Conservation (phyloP, 1,284 basidiomycete genomes). For the Malassezia globosa region DNA sequence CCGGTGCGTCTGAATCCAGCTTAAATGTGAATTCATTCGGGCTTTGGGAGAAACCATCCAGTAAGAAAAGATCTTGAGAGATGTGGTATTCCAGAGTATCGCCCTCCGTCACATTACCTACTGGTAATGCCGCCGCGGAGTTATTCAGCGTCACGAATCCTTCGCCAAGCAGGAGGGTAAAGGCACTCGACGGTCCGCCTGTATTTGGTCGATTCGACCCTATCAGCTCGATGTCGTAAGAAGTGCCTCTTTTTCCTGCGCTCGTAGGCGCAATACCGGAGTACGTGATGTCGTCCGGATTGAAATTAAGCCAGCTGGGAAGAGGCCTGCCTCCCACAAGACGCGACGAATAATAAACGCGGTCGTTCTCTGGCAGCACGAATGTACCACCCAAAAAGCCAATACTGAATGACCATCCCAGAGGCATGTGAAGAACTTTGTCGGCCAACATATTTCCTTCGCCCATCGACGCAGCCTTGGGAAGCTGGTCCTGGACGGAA, state of each 20-base stretch:
- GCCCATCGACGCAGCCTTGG: conserved; percentile 30
- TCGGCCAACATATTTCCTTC: conserved; percentile 28
- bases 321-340: conserved; percentile 59
- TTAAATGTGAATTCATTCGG: conserved; percentile 54
- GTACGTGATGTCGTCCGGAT: conserved; percentile 58
- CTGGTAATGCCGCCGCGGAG: conserved; percentile 48
- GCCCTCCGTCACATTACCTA: conserved; percentile 45
- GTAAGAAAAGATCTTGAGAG: conserved; percentile 2
- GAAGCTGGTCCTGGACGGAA: conserved; percentile 34
- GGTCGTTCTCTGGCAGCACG: conserved; percentile 45
- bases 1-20: conserved; percentile 19
- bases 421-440: conserved; percentile 59
- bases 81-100: conserved; percentile 12
- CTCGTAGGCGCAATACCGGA: conserved; percentile 61
- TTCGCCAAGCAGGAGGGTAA: conserved; percentile 27
- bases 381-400: conserved; percentile 67
- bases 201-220: conserved; percentile 33
- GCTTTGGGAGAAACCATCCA: conserved; percentile 51
- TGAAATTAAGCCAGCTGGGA: conserved; percentile 66
- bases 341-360: conserved; percentile 60
- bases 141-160: conserved; percentile 22
- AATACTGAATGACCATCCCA: conserved; percentile 78
- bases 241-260: conserved; percentile 26
- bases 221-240: conserved; percentile 31
- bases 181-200: conserved; percentile 28